Conservation (phyloP, 768 basidiomycete genomes). For the Xanthoconium purpureum region DNA sequence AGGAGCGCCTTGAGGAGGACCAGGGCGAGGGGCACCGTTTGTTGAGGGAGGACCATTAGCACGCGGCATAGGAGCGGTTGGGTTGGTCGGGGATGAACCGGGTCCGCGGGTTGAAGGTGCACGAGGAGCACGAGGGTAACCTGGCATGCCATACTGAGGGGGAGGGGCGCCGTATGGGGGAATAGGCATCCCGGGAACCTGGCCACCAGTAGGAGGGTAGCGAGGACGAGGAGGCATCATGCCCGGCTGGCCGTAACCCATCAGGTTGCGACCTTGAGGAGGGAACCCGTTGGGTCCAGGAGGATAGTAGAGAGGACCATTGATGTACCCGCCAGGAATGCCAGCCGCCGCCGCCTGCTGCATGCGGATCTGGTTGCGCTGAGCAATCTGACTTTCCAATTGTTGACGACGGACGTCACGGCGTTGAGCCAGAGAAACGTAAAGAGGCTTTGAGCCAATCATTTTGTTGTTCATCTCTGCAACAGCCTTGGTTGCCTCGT, state of each 20-base stretch:
- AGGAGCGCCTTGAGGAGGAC: slow-evolving; percentile 38
- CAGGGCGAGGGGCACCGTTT: slow-evolving; percentile 53
- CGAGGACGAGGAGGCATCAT: slow-evolving; percentile 88
- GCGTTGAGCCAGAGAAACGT: slow-evolving; percentile 97
- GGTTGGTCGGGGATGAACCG: slow-evolving; percentile 65
- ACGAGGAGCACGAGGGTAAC: slow-evolving; percentile 60
- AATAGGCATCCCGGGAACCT: slow-evolving; percentile 74
- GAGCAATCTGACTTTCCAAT: slow-evolving; percentile 97
- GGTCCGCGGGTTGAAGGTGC: slow-evolving; percentile 65
- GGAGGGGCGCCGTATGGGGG: slow-evolving; percentile 72
- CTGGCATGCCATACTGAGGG: slow-evolving; percentile 72
- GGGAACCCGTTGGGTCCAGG: slow-evolving; percentile 74
- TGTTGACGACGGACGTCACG: slow-evolving; percentile 98
- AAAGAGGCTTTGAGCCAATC: slow-evolving; percentile 97
- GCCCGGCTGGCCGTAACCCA: slow-evolving; percentile 78
- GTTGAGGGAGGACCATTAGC: slow-evolving; percentile 57
- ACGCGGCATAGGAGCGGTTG: slow-evolving; percentile 62
- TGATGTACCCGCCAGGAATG: slow-evolving; percentile 56
- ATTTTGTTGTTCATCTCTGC: slow-evolving; percentile 99
- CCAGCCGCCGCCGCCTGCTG: slow-evolving; percentile 89
- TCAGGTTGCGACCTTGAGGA: slow-evolving; percentile 66
- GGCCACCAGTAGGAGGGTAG: slow-evolving; percentile 67
- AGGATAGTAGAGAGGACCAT: slow-evolving; percentile 66
- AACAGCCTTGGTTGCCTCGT: slow-evolving; percentile 98
- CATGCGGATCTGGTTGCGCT: slow-evolving; percentile 93